Percentiles rank a stretch among this genome's conserved stretches.
These are phyloP conservation scores for Tuber brumale DNA, from an alignment of 495 filamentous ascomycete genomes.

Conservation along the genomic window DNA sequence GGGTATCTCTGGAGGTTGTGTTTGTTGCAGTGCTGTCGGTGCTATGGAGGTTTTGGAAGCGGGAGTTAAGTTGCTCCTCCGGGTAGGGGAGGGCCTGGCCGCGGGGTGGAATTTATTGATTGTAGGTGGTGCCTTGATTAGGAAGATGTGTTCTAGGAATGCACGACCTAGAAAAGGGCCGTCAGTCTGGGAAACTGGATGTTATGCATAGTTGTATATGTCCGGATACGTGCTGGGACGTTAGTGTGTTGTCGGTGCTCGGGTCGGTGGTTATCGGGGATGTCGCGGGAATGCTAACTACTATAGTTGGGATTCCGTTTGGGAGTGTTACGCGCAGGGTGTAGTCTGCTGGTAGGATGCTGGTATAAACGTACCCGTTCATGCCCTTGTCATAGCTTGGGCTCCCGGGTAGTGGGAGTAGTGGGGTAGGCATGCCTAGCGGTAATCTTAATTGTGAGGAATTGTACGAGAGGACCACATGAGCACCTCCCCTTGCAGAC, in stretches of 20 bases:
- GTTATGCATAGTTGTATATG: too few species aligned
- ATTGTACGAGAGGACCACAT: slow-evolving; percentile 29
- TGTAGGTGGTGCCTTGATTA: too few species aligned
- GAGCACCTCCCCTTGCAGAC: slow-evolving; percentile 8
- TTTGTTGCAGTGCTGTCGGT: too few species aligned
- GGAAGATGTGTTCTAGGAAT: too few species aligned
- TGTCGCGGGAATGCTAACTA: slow-evolving; percentile 25
- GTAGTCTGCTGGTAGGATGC: slow-evolving; percentile 22
- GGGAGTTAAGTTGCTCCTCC: too few species aligned
- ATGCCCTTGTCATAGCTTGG: slow-evolving; percentile 20
- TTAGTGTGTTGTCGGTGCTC: slow-evolving; percentile 8
- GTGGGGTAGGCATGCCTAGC: slow-evolving; percentile 5
- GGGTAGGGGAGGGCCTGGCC: too few species aligned
- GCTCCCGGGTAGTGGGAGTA: slow-evolving; percentile 31
- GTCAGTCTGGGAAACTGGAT: too few species aligned
- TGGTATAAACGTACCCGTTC: slow-evolving; percentile 35
- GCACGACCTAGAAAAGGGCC: too few species aligned
- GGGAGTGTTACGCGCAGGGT: slow-evolving; percentile 29
- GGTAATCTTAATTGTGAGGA: slow-evolving; percentile 27
- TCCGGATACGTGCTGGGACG: too few species aligned
- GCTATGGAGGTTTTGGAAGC: too few species aligned
- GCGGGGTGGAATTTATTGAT: too few species aligned
- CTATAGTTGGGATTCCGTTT: slow-evolving; percentile 21
- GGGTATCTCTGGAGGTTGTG: too few species aligned
- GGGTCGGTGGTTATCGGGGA: slow-evolving; percentile 30